These are phyloP conservation scores for Alternaria arborescens DNA, from an alignment of 2,329 filamentous ascomycete genomes.

Conservation along the genomic window DNA sequence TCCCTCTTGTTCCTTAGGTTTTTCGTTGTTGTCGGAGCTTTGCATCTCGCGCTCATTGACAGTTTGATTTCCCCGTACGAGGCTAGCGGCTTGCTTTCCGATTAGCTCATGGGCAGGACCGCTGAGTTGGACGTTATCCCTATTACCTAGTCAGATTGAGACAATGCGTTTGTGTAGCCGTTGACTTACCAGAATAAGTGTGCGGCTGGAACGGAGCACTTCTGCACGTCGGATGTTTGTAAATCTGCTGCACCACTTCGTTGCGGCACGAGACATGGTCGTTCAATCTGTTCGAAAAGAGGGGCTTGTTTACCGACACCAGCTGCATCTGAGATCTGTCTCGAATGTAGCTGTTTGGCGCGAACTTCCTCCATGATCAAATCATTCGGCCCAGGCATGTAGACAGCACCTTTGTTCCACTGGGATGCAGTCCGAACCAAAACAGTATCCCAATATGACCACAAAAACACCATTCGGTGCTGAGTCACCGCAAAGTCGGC, in stretches of 20 bases:
- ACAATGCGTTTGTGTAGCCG: constrained; percentile 43
- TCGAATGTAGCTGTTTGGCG: constrained; percentile 42
- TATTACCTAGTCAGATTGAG: constrained; percentile 39
- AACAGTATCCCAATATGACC: constrained; percentile 48
- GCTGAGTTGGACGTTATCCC: constrained; percentile 49
- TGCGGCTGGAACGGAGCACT: constrained; percentile 42
- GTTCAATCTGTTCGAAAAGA: constrained; percentile 45
- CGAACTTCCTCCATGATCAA: constrained; percentile 48
- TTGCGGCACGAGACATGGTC: constrained; percentile 42
- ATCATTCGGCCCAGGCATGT: constrained; percentile 45
- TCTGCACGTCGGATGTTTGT: constrained; percentile 40
- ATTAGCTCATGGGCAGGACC: constrained; percentile 48
- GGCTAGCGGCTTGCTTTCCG: constrained; percentile 45
- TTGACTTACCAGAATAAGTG: constrained; percentile 49
- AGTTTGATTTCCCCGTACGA: constrained; percentile 44
- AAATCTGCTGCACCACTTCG: constrained; percentile 22
- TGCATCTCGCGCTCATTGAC: constrained; percentile 37
- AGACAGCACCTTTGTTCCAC: constrained; percentile 45
- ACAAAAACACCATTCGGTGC: constrained; percentile 45
- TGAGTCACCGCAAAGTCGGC: constrained; percentile 43
- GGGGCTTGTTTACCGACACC: constrained; percentile 44
- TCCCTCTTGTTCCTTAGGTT: constrained; percentile 22
- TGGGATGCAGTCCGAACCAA: constrained; percentile 38
- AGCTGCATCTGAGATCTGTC: constrained; percentile 43
- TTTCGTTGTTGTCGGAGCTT: constrained; percentile 24